Base-by-base conservation (phyloP, 805 yeast species). In the Zygoascus biomembranicola region DNA sequence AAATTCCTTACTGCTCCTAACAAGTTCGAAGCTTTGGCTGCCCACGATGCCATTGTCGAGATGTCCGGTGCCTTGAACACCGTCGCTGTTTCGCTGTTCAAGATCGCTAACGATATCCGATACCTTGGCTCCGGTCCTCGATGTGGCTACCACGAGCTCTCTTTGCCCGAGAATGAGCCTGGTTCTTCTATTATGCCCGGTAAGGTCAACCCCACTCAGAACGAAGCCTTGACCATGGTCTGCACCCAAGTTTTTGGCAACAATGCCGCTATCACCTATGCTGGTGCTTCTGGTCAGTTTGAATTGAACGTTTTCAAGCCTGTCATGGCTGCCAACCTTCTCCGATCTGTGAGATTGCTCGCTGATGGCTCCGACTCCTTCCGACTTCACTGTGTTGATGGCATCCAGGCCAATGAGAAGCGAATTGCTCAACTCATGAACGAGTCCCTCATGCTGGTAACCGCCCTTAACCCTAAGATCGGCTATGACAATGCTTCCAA, bases 171-270 rank as follows among this genome's bases (percentile, higher is more conserved):
- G 77, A 94, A 94, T 73, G 99, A 94, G 77, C 99, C 99, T 54
- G 99, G 99, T 68, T 89, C 97, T 56, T 90, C 97, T 31, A 94
- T 94, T 73, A 94, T 94, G 99, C 99, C 99, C 51, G 99, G 99
- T 70, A 94, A 94, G 77, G 97, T 94, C 59, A 94, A 94, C 80
- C 99, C 99, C 61, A 94, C 99, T 54, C 99, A 94, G 78, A 90
- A 90, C 73, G 99, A 94, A 79, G 99, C 99, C 52, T 76, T 94
- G 70, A 94, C 98, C 60, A 95, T 94, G 96, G 97, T 92, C 57
- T 90, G 96, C 69, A 81, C 94, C 59, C 99, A 94, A 78, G 97
- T 94, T 28, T 89, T 94, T 69, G 99, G 99, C 71, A 94, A 94
- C 83, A 84, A 94, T 74, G 74, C 96, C 46, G 82, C 97, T 59